phyloP scores from a whole-genome alignment of 495 filamentous ascomycete genomes.

The Tirmania nivea region DNA sequence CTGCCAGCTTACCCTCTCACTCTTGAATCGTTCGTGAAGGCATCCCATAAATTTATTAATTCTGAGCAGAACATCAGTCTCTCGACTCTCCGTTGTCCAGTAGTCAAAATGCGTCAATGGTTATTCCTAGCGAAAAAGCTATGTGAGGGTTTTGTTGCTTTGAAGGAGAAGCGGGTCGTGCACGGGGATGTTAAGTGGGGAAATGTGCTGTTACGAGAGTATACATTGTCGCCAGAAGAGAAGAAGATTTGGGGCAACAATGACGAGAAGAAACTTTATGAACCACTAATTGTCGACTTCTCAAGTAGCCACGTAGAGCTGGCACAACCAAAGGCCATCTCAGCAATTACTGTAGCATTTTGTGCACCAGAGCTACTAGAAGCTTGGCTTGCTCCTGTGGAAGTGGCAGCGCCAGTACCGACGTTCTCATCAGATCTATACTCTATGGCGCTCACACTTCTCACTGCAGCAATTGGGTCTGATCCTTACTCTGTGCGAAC shows the following conservation, averaged over 20 bases:
- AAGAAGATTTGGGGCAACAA: not conserved
- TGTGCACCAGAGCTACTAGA: conserved; percentile 14
- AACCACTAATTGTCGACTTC: conserved; percentile 14
- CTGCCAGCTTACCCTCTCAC: conserved; percentile 4
- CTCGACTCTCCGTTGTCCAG: conserved; percentile 3
- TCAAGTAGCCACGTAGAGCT: conserved; percentile 5
- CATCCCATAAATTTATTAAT: not conserved
- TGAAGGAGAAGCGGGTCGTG: conserved; percentile 9
- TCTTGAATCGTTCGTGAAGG: not conserved
- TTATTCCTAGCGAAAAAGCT: conserved; percentile 10
- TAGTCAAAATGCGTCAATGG: conserved; percentile 12
- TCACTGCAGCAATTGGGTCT: conserved; percentile 14
- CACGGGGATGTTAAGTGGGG: conserved; percentile 18
- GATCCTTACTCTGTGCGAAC: conserved; percentile 15
- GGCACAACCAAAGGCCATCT: conserved; percentile 4
- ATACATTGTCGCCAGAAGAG: not conserved
- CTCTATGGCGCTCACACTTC: conserved; percentile 10
- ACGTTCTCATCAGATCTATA: conserved; percentile 15
- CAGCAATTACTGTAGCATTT: conserved; percentile 12
- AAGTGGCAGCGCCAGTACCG: conserved; percentile 6
- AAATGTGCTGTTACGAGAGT: conserved; percentile 11
- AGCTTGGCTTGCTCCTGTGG: not conserved
- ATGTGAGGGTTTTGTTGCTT: conserved; percentile 3
- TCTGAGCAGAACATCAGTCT: not conserved
- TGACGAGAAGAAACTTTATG: not conserved